Evolutionary conservation across 495 filamentous ascomycete genomes (phyloP).

Genomic region (Trichoderma gamsii): DNA sequence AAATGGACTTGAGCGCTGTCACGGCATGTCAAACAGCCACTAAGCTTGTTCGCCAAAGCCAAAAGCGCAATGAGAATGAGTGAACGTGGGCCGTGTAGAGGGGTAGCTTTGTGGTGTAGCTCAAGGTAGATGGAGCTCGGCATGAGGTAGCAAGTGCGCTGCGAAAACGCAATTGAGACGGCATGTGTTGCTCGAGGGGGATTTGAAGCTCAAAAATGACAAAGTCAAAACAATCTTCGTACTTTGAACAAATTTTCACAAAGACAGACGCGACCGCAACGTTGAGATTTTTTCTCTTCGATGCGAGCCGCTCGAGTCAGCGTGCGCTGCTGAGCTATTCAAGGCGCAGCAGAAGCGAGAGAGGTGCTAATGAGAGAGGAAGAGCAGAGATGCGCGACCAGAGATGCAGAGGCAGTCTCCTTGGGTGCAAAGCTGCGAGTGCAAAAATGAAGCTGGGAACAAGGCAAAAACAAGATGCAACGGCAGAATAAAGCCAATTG

Average conservation of each 20-base stretch:
- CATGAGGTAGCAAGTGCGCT: conserved; percentile 14
- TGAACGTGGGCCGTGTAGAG: neutral
- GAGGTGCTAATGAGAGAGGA: neutral
- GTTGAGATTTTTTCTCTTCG: conserved; percentile 17
- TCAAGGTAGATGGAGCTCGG: neutral
- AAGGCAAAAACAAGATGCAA: neutral
- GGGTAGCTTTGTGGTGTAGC: conserved; percentile 1
- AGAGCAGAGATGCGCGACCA: conserved; percentile 5
- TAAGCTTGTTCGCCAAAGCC: neutral
- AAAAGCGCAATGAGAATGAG: neutral
- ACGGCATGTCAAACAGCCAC: neutral
- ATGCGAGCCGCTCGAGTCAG: conserved; percentile 20
- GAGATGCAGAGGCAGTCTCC: neutral
- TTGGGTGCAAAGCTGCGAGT: conserved; percentile 12
- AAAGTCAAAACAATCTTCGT: conserved; percentile 23
- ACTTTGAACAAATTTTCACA: conserved; percentile 19
- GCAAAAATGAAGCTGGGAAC: conserved; percentile 7
- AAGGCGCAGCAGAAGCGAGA: neutral
- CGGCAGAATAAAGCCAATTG: neutral
- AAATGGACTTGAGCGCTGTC: neutral
- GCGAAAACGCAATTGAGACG: conserved; percentile 33
- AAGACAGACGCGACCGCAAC: conserved; percentile 13
- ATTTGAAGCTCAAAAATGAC: conserved; percentile 30
- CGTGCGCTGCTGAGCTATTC: neutral
- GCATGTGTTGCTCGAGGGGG: conserved; percentile 28